Base-by-base conservation (phyloP, 176 grass and related monocot genomes). In the Carex pumila region DNA sequence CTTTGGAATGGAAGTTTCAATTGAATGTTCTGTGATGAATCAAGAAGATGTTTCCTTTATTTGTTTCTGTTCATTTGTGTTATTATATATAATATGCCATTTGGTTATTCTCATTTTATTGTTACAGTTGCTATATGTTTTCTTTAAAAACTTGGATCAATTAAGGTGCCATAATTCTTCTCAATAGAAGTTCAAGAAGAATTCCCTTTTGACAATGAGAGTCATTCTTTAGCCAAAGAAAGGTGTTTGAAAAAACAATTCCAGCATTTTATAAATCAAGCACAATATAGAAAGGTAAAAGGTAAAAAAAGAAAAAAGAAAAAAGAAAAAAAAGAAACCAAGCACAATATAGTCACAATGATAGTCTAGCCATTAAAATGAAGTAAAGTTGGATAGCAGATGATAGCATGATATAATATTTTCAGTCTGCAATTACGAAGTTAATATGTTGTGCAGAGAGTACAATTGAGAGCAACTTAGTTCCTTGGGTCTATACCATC, bases 401-500 rank as follows among this genome's bases (percentile, higher is more conserved):
- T 77, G 73, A 30, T 77, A 77, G 18, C 49, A 55, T 55, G 49
- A 77, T 55, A 32, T 69, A 13, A 31, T 77, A 5, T 55, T 53
- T 32, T 17, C 12, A 77, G 12, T 21, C 55, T 56, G 32, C 22
- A 17, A 77, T 31, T 31, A 76, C 1, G 3, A 77, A 56, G 73
- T 77, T 55, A 57, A 77, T 25, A 31, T 56, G 50, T 15, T 74
- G 3, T 11, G 43, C 15, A 25, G 49, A 77, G 50, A 25, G 31
- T 78, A 9, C 32, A 32, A 56, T 55, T 50, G 7, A 55, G 7
- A 0, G 21, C 25, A 57, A 36, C 36, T 84, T 65, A 34, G 73
- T 25, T 85, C 58, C 71, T 85, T 41, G 12, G 18, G 61, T 53
- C 85, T 60, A 43, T 18, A 61, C 90, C 87, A 22, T 92, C 85